Base-by-base conservation (phyloP, 257 asterid genomes). In the Linderniella brevidens region DNA sequence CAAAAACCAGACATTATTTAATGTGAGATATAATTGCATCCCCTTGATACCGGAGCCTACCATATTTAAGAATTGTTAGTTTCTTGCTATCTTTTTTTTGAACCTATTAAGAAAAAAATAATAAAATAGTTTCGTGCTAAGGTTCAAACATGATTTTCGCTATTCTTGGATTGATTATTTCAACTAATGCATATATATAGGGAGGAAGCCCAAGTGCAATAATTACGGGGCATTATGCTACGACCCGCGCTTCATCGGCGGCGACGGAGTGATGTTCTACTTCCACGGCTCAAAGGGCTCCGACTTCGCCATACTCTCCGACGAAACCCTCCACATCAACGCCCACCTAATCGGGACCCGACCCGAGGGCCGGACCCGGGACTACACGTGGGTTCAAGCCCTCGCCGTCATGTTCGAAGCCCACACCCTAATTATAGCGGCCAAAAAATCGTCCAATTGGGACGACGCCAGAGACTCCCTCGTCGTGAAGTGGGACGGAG, bases 171-270 rank as follows among this genome's bases (percentile, higher is more conserved):
- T n/a, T n/a, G n/a, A n/a, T n/a, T n/a, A n/a, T n/a, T n/a, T n/a
- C n/a, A n/a, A n/a, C n/a, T n/a, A n/a, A 25, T 25, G 6, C 4
- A 25, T 25, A 25, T 3, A 10, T 10, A 15, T 58, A 80, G 93
- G 59, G 19, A 52, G 65, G 60, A 72, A 43, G 52, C 82, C 85
- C 0, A 75, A 57, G 17, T 78, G 90, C 74, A 69, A 68, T 0
- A 76, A 78, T 4, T 52, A 37, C 1, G 86, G 93, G 15, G 78
- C 93, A 17, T 80, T 84, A 19, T 81, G 93, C 66, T 53, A 35
- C 7, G 93, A 80, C 43, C 90, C 85, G 1, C 83, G 92, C 37
- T 69, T 80, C 67, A 64, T 81, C 10, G 90, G 90, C 5, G 80
- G 63, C 35, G 90, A 81, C 8, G 93, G 93, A 8, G 43, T 56